Evolutionary conservation across 495 filamentous ascomycete genomes (phyloP).

Genomic region (Sphaerosporella brunnea): DNA sequence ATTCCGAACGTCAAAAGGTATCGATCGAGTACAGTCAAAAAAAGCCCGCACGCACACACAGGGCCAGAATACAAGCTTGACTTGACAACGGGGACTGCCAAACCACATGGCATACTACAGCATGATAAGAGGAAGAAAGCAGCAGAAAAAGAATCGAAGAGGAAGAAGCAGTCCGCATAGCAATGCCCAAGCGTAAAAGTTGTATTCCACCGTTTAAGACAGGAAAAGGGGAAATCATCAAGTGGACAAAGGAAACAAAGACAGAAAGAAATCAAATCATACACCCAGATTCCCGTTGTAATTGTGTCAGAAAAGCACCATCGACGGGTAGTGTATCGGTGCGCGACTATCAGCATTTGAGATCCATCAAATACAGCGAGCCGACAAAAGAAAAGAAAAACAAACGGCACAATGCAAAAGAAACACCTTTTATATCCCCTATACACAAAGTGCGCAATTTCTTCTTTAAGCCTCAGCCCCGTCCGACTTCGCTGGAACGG

Average conservation of each 20-base stretch:
- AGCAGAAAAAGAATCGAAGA: neutral
- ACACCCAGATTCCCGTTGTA: neutral
- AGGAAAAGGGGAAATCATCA: neutral
- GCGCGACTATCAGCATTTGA: neutral
- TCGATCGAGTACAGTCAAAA: too few species aligned
- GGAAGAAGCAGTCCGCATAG: neutral
- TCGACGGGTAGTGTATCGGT: neutral
- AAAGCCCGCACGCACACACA: too few species aligned
- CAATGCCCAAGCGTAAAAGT: neutral
- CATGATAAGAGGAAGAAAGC: neutral
- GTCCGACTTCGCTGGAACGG: constrained; percentile 6
- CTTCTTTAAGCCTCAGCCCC: constrained; percentile 12
- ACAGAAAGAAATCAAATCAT: neutral
- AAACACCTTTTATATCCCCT: neutral
- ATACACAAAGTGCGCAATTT: neutral
- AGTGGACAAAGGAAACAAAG: neutral
- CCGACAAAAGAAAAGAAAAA: neutral
- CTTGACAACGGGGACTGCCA: too few species aligned
- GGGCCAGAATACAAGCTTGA: too few species aligned
- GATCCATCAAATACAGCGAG: neutral
- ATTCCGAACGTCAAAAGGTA: too few species aligned
- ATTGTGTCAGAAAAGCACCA: neutral
- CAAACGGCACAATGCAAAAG: neutral
- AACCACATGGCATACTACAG: neutral
- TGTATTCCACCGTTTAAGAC: neutral